Evolutionary conservation across 2,329 filamentous ascomycete species (phyloP), one percentile per base, ranked within the genome.

Genomic region (Rutstroemia sydowiana): DNA sequence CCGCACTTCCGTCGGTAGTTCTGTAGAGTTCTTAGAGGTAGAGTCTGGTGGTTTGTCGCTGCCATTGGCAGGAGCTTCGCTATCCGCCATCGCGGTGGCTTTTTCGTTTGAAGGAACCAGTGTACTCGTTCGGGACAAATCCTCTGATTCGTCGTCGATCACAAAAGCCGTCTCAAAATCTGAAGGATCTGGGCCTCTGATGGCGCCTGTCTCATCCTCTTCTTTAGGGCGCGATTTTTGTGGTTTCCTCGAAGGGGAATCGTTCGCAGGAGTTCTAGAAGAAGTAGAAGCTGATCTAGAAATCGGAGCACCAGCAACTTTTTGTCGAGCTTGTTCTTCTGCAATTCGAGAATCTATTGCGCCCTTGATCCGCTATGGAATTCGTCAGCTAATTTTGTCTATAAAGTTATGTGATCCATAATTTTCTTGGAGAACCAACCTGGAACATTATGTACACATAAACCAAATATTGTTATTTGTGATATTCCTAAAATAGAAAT

Each of bases 81-180:
- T 55, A 21, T 58, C 62, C 41, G 57, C 46, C 54, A 60, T 60
- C 52, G 51, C 45, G 11, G 51, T 26, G n/a, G 44, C 42, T 36
- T 65, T 63, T 13, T 58, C 55, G 3, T 63, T 66, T 48, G 73
- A 71, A 41, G 70, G 67, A 45, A 71, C 51, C 67, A 84, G 82
- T 3, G 86, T 87, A 0, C 69, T 75, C 30, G 78, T 71, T 53
- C 82, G 76, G 58, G 80, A 85, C 2, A 76, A 75, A 3, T 80
- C 78, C 52, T 91, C 88, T 64, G 58, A 57, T n/a, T 87, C 84
- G 56, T 95, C 90, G 52, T 92, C 91, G 60, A 95, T 84, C 13
- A 88, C 82, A 67, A 95, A 95, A 39, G 89, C 87, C 0, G 82
- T 81, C 66, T 95, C 88, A 62, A 95, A 95, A 53, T 95, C 87